Base-by-base conservation (phyloP, 768 basidiomycete genomes). In the Termitomyces heimii region DNA sequence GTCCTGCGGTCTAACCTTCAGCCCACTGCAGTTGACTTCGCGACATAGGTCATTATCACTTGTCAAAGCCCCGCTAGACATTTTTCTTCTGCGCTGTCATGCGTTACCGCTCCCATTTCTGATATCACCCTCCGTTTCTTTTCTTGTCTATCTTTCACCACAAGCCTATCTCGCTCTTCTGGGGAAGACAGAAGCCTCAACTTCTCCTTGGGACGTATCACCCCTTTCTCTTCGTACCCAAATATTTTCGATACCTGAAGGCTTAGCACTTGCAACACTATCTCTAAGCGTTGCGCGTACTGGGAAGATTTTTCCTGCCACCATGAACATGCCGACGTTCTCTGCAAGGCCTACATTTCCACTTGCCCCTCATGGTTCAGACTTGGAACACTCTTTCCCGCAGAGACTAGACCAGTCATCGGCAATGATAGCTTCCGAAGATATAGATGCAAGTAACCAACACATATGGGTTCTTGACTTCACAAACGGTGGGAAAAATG, bases 51-150 rank as follows among this genome's bases (percentile, higher is more conserved):
- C 76, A 32, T 69, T 80, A 32, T 67, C 67, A 22, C 65, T 72
- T 24, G 57, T 63, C 28, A 71, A 64, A 20, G 77, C 80, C 0
- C 83, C 91, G 29, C 76, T 94, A 26, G 91, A 94, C 67, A 82
- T 90, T 22, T 82, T 83, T 67, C 76, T 93, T 28, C 68, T 81
- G 50, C 84, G 86, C 1, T 77, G 77, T 13, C 86, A 88, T 67
- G 75, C 82, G 0, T 73, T 92, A 34, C 88, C 89, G 7, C 70
- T 93, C n/a, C 83, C 86, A 4, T 92, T 88, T 66, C 78, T 92
- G 3, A 72, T 73, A 14, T 77, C 79, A 1, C 87, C 89, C 6
- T 85, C 83, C 0, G 71, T 91, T 51, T 87, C 86, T 9, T 91
- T 93, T 67, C 74, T 93, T 9, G 77, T 83, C 29, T 80, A 89